A percentile compares a stretch with the other conserved stretches of the same genome.
phyloP scores from a whole-genome alignment of 345 rosid genomes.

The Syzygium oleosum region DNA sequence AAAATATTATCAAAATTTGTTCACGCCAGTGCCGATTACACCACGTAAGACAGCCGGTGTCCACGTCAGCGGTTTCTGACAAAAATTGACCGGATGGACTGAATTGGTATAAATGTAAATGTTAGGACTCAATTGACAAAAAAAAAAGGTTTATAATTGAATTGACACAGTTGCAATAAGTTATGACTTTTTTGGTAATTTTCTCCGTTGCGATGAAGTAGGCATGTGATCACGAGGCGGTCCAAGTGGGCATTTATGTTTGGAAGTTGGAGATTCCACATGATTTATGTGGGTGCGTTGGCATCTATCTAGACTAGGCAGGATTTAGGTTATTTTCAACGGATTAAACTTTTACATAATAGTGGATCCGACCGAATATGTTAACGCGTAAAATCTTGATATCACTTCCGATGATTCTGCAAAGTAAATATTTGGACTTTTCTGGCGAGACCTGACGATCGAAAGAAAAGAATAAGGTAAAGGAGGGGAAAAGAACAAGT shows the following conservation, averaged over 20 bases:
- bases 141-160: too few relatives aligned
- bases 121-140: too few relatives aligned
- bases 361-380: background rate
- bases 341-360: background rate
- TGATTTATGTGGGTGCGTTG: background rate
- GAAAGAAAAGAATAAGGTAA: background rate
- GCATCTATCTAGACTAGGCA: background rate
- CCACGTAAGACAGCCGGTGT: too few relatives aligned
- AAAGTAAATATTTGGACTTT: background rate
- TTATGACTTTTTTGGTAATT: too few relatives aligned
- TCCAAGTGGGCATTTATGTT: background rate
- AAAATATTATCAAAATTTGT: too few relatives aligned
- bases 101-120: too few relatives aligned
- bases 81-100: too few relatives aligned
- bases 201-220: background rate
- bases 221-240: background rate
- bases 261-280: background rate
- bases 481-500: background rate
- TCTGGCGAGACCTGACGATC: background rate
- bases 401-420: background rate
- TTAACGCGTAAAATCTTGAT: background rate
- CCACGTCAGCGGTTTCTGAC: too few relatives aligned
- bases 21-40: rapidly evolving
- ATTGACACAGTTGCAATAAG: too few relatives aligned
- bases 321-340: background rate